A percentile compares a stretch with the other conserved stretches of the same genome.
phyloP scores from a whole-genome alignment of 148 eudicot genomes.

The Salicornia ramosissima region DNA sequence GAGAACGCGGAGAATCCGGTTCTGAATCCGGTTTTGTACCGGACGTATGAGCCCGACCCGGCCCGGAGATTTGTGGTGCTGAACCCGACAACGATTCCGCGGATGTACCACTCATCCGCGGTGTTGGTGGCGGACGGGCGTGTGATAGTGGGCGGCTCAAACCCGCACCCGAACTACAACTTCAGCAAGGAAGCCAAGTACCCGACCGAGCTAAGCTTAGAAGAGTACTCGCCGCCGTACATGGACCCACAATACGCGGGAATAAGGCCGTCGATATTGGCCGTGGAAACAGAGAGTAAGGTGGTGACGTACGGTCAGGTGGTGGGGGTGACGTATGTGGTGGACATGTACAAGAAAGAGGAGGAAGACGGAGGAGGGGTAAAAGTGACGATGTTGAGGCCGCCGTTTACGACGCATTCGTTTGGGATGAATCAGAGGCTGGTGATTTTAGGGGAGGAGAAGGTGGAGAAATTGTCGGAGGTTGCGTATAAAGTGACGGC shows the following conservation, averaged over 20 bases:
- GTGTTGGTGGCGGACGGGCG: constrained; percentile 60
- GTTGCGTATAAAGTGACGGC: constrained; percentile 36
- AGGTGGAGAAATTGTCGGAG: constrained; percentile 25
- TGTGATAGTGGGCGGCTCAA: constrained; percentile 78
- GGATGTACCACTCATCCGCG: constrained; percentile 84
- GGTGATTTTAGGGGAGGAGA: constrained; percentile 29
- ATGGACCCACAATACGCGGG: constrained; percentile 23
- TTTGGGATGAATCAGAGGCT: constrained; percentile 72
- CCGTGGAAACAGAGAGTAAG: constrained; percentile 31
- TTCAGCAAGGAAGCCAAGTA: constrained; percentile 39
- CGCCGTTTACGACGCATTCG: constrained; percentile 68
- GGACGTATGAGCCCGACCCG: constrained; percentile 30
- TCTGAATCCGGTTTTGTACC: constrained; percentile 52
- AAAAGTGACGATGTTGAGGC: constrained; percentile 52
- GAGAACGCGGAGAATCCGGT: constrained; percentile 65
- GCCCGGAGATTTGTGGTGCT: constrained; percentile 34
- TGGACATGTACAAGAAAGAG: constrained; percentile 20
- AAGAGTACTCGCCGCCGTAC: constrained; percentile 63
- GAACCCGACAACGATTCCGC: constrained; percentile 45
- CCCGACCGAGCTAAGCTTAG: constrained; percentile 76
- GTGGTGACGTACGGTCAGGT: constrained; percentile 41
- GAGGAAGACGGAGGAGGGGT: constrained; percentile 4
- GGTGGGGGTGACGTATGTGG: constrained; percentile 34
- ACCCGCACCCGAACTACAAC: constrained; percentile 61
- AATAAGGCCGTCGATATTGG: constrained; percentile 45